Evolutionary conservation across 2,329 filamentous ascomycete genomes (phyloP).

Genomic region (Neophaeococcomyces aloes): DNA sequence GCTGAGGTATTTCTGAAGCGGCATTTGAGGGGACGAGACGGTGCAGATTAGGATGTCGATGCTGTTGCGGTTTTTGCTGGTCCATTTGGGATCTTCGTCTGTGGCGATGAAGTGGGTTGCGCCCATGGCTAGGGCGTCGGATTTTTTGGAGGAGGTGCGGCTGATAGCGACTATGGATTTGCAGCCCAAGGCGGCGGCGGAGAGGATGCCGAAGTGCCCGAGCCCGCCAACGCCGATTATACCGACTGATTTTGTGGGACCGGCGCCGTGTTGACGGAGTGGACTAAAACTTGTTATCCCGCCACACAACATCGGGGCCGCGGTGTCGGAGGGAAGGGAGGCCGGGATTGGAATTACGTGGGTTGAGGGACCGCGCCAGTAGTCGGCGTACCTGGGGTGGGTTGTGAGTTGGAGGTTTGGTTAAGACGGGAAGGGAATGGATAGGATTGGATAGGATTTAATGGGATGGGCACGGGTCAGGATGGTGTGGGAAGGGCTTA

Average conservation of each 20-base stretch:
- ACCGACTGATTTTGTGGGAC: slow-evolving; percentile 60
- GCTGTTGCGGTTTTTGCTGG: slow-evolving; percentile 36
- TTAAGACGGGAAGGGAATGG: too few relatives aligned
- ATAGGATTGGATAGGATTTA: too few relatives aligned
- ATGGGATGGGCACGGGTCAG: too few relatives aligned
- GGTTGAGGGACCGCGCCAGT: slow-evolving; percentile 42
- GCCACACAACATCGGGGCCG: slow-evolving; percentile 61
- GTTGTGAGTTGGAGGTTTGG: too few relatives aligned
- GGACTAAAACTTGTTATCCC: slow-evolving; percentile 66
- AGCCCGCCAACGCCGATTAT: slow-evolving; percentile 67
- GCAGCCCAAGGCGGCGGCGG: slow-evolving; percentile 58
- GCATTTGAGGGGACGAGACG: slow-evolving; percentile 52
- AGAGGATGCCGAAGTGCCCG: slow-evolving; percentile 62
- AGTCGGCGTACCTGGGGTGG: slow-evolving; percentile 36
- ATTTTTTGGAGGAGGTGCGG: slow-evolving; percentile 41
- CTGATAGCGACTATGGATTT: slow-evolving; percentile 52
- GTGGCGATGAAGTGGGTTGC: slow-evolving; percentile 49
- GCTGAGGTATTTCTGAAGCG: slow-evolving; percentile 49
- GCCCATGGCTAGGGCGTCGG: slow-evolving; percentile 44
- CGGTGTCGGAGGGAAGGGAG: slow-evolving; percentile 37
- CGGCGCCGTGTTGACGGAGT: slow-evolving; percentile 54
- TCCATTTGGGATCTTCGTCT: slow-evolving; percentile 46
- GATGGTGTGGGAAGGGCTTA: too few relatives aligned
- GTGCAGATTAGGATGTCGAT: slow-evolving; percentile 50
- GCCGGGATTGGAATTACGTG: slow-evolving; percentile 38